phyloP scores from a whole-genome alignment of 2,329 filamentous ascomycete species.

The Fusarium globosum region DNA sequence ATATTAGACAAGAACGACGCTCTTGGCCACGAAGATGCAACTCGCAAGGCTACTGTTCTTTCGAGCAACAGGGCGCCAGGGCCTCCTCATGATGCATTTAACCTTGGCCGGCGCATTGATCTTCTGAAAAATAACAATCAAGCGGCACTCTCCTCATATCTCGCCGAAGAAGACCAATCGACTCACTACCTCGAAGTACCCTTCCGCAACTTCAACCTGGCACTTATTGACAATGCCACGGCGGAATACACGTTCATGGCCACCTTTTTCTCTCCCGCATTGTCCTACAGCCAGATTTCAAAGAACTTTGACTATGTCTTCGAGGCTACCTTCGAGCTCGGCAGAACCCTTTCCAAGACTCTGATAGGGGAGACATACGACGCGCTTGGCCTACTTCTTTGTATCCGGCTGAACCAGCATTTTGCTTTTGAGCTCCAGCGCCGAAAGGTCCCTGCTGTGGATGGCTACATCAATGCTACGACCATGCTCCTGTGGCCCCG shows the following conservation, averaged over 20 bases:
- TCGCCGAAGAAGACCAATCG: conserved; percentile 89
- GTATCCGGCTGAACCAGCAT: conserved; percentile 92
- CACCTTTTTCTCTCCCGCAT: conserved; percentile 84
- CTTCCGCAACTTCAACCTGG: conserved; percentile 95
- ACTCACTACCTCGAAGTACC: conserved; percentile 89
- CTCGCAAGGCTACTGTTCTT: conserved; percentile 71
- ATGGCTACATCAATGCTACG: conserved; percentile 92
- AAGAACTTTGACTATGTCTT: conserved; percentile 90
- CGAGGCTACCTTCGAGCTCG: conserved; percentile 87
- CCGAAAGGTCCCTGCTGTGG: conserved; percentile 87
- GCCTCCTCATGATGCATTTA: conserved; percentile 85
- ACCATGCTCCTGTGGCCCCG: conserved; percentile 97
- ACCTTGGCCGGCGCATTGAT: conserved; percentile 86
- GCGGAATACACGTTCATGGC: conserved; percentile 96
- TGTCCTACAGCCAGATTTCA: conserved; percentile 81
- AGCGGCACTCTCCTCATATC: conserved; percentile 83
- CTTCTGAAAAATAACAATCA: conserved; percentile 79
- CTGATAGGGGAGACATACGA: conserved; percentile 84
- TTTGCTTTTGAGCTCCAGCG: conserved; percentile 94
- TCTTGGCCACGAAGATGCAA: conserved; percentile 80
- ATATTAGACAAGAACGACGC: conserved; percentile 84
- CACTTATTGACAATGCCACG: conserved; percentile 91
- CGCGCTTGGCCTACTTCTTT: conserved; percentile 87
- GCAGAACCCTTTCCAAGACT: conserved; percentile 78
- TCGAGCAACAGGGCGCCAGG: conserved; percentile 59